phyloP scores from a whole-genome alignment of 148 eudicot genomes.

The Rhododendron griersonianum region DNA sequence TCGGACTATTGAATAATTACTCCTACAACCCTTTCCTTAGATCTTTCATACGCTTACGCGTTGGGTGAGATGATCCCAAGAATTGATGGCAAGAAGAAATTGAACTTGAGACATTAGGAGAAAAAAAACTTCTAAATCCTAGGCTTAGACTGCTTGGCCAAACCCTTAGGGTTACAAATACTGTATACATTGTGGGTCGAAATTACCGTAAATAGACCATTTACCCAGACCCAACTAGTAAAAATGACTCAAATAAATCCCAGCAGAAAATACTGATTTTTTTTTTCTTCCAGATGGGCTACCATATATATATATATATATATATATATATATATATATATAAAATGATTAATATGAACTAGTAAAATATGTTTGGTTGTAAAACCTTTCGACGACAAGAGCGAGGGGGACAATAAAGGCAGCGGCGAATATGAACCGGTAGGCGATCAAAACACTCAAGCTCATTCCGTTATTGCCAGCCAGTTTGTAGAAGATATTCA shows the following conservation, averaged over 20 bases:
- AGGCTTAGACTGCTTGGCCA: background rate
- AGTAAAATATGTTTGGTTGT: background rate
- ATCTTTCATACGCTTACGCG: too few relatives aligned
- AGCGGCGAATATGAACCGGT: constrained; percentile 20
- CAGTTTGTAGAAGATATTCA: constrained; percentile 34
- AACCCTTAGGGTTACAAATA: too few relatives aligned
- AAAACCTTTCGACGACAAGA: constrained; percentile 39
- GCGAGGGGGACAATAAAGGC: constrained; percentile 41
- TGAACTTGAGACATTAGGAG: too few relatives aligned
- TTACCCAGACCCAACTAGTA: background rate
- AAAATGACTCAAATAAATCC: background rate
- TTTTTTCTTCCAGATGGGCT: background rate
- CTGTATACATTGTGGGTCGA: background rate
- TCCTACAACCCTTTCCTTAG: too few relatives aligned
- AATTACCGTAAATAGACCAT: background rate
- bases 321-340: background rate
- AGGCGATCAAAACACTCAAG: constrained; percentile 32
- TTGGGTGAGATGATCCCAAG: too few relatives aligned
- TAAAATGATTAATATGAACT: background rate
- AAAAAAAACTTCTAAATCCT: too few relatives aligned
- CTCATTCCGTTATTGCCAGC: constrained; percentile 40
- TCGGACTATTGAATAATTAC: too few relatives aligned
- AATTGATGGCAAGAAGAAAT: background rate
- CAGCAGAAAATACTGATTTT: background rate
- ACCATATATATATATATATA: background rate